These are phyloP conservation scores for Sideroxylon spinosum DNA, from an alignment of 179 eudicot species.

Conservation along the genomic window DNA sequence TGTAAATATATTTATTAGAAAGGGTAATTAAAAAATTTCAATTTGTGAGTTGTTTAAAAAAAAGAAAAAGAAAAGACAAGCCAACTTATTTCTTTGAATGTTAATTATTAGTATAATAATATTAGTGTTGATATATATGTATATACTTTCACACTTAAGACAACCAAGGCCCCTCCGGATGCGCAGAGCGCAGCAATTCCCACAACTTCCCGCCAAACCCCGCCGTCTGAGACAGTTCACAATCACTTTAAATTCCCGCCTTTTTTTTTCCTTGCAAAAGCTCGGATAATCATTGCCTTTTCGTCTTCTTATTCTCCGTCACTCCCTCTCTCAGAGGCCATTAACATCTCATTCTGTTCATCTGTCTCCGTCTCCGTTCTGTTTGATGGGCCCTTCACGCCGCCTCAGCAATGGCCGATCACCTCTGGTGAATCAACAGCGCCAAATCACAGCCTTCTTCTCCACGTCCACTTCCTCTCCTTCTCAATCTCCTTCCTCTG, in stretches of 20 bases:
- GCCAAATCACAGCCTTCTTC: conserved; percentile 92
- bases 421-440: conserved; percentile 76
- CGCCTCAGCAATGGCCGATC: conserved; percentile 64
- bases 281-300: not conserved
- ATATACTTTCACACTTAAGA: not conserved
- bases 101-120: too few species aligned
- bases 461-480: conserved; percentile 37
- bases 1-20: too few species aligned
- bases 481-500: conserved; percentile 32
- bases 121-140: too few species aligned
- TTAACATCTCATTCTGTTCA: not conserved
- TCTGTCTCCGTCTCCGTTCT: not conserved
- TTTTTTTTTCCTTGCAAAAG: not conserved
- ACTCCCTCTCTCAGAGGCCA: not conserved
- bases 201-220: conserved; percentile 19
- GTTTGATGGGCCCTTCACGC: conserved; percentile 50
- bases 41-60: too few species aligned
- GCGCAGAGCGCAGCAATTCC: not conserved
- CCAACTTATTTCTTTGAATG: too few species aligned
- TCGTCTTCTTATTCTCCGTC: not conserved
- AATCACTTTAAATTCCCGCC: conserved; percentile 15
- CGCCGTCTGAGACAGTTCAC: conserved; percentile 7
- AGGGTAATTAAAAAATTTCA: too few species aligned
- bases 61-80: too few species aligned
- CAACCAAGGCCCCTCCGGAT: not conserved